Evolutionary conservation across 2,329 filamentous ascomycete species (phyloP).

Genomic region (Pyrenochaeta sp.): DNA sequence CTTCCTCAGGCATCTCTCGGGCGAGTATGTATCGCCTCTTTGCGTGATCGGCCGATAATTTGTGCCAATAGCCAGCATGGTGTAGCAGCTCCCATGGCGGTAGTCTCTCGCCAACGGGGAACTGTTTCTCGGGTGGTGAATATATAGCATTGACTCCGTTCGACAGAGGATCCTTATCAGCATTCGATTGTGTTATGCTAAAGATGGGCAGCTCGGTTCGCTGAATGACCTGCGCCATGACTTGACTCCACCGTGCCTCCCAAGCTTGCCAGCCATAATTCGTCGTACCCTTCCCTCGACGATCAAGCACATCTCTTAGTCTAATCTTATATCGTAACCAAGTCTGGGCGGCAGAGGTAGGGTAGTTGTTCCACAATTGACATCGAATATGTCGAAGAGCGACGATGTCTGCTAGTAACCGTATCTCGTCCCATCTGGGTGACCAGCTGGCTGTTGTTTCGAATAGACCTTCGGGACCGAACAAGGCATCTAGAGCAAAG

Average conservation of each 20-base stretch:
- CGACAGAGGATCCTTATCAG: slow-evolving; percentile 37
- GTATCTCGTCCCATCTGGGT: slow-evolving; percentile 89
- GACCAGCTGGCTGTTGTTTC: slow-evolving; percentile 91
- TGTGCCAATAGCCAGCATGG: slow-evolving; percentile 70
- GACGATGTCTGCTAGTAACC: slow-evolving; percentile 82
- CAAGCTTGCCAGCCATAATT: slow-evolving; percentile 96
- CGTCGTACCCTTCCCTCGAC: slow-evolving; percentile 81
- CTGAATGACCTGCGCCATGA: slow-evolving; percentile 68
- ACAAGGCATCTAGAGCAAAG: slow-evolving; percentile 82
- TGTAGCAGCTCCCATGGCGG: slow-evolving; percentile 67
- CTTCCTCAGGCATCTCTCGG: slow-evolving; percentile 66
- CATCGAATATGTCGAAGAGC: slow-evolving; percentile 84
- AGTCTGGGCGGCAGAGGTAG: slow-evolving; percentile 78
- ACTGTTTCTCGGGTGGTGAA: slow-evolving; percentile 60
- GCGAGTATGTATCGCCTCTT: slow-evolving; percentile 61
- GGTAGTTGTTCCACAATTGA: slow-evolving; percentile 79
- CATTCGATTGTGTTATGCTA: slow-evolving; percentile 31
- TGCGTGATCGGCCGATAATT: slow-evolving; percentile 62
- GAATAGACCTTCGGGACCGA: slow-evolving; percentile 80
- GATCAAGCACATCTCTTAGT: slow-evolving; percentile 79
- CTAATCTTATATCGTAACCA: slow-evolving; percentile 82
- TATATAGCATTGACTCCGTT: slow-evolving; percentile 51
- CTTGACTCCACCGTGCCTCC: slow-evolving; percentile 76
- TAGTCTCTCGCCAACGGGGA: slow-evolving; percentile 59
- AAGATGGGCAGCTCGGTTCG: slow-evolving; percentile 61